Conservation (phyloP, 331 rosid genomes). For the Prunus yedoensis region DNA sequence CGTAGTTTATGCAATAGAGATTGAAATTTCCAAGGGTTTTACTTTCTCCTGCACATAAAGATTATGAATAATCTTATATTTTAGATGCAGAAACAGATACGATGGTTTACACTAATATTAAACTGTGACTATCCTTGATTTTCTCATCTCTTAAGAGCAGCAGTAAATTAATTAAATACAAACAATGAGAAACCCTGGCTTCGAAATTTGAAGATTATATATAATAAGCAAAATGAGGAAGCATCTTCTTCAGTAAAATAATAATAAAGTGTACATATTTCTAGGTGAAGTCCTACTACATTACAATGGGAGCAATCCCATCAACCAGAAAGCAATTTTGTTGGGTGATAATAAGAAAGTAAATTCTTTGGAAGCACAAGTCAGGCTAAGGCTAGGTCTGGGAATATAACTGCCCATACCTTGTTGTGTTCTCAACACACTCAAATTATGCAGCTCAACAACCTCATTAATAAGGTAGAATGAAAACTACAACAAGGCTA, state of each 20-base stretch:
- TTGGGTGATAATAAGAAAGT: constrained; percentile 17
- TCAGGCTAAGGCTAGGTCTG: neutral
- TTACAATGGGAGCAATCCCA: constrained; percentile 27
- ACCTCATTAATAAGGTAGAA: constrained; percentile 3
- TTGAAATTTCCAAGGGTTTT: constrained; percentile 47
- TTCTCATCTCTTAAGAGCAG: constrained; percentile 40
- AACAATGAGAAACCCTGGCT: constrained; percentile 40
- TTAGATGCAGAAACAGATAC: constrained; percentile 20
- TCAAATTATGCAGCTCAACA: constrained; percentile 20
- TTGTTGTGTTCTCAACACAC: constrained; percentile 10
- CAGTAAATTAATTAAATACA: constrained; percentile 38
- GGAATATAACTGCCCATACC: constrained; percentile 17
- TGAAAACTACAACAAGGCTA: neutral
- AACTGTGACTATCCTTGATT: constrained; percentile 49
- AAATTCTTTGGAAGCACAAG: constrained; percentile 27
- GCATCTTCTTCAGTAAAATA: constrained; percentile 52
- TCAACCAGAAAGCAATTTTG: constrained; percentile 16
- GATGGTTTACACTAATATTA: constrained; percentile 11
- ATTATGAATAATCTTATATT: constrained; percentile 19
- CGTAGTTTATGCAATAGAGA: constrained; percentile 38
- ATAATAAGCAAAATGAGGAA: constrained; percentile 31
- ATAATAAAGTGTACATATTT: constrained; percentile 26
- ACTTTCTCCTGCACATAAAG: constrained; percentile 24
- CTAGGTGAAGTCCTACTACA: constrained; percentile 31
- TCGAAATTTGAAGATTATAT: constrained; percentile 33